A percentile compares a stretch with the other conserved stretches of the same genome.
These are phyloP conservation scores for Incumbomyces lentus DNA, from an alignment of 2,329 filamentous ascomycete species.

Conservation along the genomic window DNA sequence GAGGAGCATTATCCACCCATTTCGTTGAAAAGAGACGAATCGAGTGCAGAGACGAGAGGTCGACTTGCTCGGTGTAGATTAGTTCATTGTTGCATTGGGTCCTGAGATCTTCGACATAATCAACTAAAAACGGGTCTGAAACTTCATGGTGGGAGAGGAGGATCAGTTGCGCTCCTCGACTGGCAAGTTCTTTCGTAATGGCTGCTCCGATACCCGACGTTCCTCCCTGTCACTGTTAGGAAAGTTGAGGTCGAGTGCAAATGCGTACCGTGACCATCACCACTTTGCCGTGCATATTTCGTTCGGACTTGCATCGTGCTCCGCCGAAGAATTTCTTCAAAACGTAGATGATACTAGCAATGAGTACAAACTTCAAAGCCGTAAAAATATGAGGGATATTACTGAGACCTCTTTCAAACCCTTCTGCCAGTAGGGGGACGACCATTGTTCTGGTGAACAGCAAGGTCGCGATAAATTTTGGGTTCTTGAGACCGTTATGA, in stretches of 20 bases:
- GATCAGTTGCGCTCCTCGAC: slow-evolving; percentile 77
- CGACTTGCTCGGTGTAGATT: slow-evolving; percentile 91
- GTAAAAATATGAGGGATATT: slow-evolving; percentile 45
- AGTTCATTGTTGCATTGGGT: slow-evolving; percentile 67
- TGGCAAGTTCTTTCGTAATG: slow-evolving; percentile 63
- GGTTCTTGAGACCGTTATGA: background rate
- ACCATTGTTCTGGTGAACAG: slow-evolving; percentile 40
- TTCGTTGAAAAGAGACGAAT: slow-evolving; percentile 88
- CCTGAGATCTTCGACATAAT: slow-evolving; percentile 85
- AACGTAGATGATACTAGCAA: slow-evolving; percentile 42
- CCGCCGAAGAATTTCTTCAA: slow-evolving; percentile 73
- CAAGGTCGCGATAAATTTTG: too few species aligned
- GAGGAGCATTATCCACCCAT: slow-evolving; percentile 94
- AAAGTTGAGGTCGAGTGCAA: background rate
- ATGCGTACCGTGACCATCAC: slow-evolving; percentile 69
- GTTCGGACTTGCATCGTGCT: slow-evolving; percentile 61
- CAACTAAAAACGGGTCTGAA: slow-evolving; percentile 77
- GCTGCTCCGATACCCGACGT: slow-evolving; percentile 85
- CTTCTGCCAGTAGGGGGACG: slow-evolving; percentile 48
- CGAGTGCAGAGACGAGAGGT: slow-evolving; percentile 78
- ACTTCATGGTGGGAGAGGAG: slow-evolving; percentile 75
- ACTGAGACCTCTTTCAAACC: slow-evolving; percentile 43
- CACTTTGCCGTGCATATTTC: slow-evolving; percentile 85
- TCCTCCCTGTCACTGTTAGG: slow-evolving; percentile 49
- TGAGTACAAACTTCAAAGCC: slow-evolving; percentile 43